Conservation (phyloP, 345 rosid species). For the Salix exigua region DNA sequence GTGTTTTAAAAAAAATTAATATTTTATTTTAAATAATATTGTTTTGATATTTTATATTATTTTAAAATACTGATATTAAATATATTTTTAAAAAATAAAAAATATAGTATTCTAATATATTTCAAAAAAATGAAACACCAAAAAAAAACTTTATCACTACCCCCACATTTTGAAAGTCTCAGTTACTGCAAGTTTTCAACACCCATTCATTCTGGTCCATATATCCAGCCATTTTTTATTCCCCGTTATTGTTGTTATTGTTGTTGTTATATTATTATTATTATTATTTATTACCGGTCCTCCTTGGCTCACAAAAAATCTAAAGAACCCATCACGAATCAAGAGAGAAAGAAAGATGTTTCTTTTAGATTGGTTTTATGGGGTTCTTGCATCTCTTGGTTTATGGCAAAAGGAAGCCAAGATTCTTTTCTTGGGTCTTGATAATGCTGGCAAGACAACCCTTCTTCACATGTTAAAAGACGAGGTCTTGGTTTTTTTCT, state of each 20-base stretch:
- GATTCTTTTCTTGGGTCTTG: conserved; percentile 33
- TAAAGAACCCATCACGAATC: background rate
- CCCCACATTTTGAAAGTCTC: background rate
- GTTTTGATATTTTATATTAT: no score
- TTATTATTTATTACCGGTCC: background rate
- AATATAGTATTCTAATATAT: no score
- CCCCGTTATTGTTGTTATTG: background rate
- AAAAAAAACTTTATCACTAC: no score
- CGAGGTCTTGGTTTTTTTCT: conserved; percentile 14
- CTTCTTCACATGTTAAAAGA: conserved; percentile 40
- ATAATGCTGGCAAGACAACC: conserved; percentile 36
- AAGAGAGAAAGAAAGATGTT: conserved; percentile 14
- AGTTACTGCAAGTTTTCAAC: background rate
- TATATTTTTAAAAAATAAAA: no score
- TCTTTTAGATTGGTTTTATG: conserved; percentile 34
- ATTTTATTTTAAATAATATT: no score
- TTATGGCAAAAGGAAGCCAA: conserved; percentile 37
- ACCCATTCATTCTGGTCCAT: background rate
- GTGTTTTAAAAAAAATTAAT: no score
- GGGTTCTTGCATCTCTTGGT: conserved; percentile 36
- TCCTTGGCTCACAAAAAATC: background rate
- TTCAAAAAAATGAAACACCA: no score
- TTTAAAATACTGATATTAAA: no score
- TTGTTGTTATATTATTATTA: background rate
- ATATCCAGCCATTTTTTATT: background rate